These are phyloP conservation scores for Filobasidium uniguttulatum DNA, from an alignment of 1,284 basidiomycete species.

Conservation along the genomic window DNA sequence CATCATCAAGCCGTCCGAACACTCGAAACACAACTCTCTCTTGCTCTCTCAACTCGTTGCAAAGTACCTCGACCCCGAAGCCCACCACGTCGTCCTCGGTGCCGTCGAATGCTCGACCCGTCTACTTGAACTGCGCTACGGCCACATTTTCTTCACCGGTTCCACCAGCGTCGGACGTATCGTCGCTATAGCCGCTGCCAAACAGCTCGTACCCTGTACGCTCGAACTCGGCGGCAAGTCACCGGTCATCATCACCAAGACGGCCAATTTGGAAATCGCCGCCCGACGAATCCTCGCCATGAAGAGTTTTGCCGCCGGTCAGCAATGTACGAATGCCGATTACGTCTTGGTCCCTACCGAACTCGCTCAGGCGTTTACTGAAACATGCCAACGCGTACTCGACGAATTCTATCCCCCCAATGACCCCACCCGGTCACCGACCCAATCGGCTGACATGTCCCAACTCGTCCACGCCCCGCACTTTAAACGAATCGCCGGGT, in stretches of 20 bases:
- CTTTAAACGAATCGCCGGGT: constrained; percentile 48
- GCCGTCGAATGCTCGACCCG: constrained; percentile 59
- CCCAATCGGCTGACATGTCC: constrained; percentile 39
- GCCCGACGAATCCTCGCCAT: constrained; percentile 50
- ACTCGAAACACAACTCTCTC: constrained; percentile 50
- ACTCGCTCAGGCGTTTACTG: constrained; percentile 49
- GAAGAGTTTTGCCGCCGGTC: constrained; percentile 54
- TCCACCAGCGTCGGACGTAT: constrained; percentile 60
- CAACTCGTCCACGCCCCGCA: constrained; percentile 46
- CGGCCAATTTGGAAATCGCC: constrained; percentile 38
- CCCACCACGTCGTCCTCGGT: constrained; percentile 62
- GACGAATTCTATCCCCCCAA: constrained; percentile 27
- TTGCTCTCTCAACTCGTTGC: constrained; percentile 60
- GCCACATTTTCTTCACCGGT: constrained; percentile 58
- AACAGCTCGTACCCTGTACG: constrained; percentile 68
- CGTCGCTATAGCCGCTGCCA: constrained; percentile 67
- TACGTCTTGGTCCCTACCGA: constrained; percentile 56
- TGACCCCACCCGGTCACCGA: constrained; percentile 37
- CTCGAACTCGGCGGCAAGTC: constrained; percentile 71
- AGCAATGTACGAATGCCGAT: constrained; percentile 41
- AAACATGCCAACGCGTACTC: constrained; percentile 37
- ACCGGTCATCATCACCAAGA: constrained; percentile 63
- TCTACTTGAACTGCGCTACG: constrained; percentile 70
- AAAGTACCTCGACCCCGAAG: constrained; percentile 64
- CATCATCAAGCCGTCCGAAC: constrained; percentile 68